phyloP scores from a whole-genome alignment of 2,329 filamentous ascomycete genomes.

The Arachnomyces sp. region DNA sequence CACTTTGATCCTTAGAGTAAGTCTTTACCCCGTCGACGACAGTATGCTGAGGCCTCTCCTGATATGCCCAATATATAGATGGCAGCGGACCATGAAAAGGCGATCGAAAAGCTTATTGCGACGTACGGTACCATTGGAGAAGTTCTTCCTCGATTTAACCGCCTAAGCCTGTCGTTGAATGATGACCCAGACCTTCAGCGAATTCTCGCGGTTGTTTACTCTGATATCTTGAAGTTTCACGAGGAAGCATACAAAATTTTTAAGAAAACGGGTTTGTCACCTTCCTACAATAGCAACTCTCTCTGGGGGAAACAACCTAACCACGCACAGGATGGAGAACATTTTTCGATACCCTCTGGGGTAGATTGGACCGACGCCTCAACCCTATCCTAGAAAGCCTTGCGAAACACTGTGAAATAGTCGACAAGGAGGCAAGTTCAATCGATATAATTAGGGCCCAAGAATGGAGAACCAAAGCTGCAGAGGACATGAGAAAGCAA shows the following conservation, averaged over 20 bases:
- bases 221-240: constrained; percentile 45
- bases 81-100: constrained; percentile 26
- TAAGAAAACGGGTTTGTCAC: constrained; percentile 11
- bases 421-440: constrained; percentile 23
- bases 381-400: constrained; percentile 21
- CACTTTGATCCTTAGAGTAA: background rate
- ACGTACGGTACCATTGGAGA: constrained; percentile 36
- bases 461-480: constrained; percentile 7
- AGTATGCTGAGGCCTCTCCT: constrained; percentile 18
- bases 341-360: constrained; percentile 23
- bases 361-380: constrained; percentile 20
- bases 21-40: background rate
- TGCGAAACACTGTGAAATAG: constrained; percentile 16
- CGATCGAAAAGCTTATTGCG: constrained; percentile 37
- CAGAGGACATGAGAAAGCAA: constrained; percentile 6
- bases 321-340: constrained; percentile 19
- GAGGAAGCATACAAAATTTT: constrained; percentile 42
- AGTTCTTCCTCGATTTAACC: constrained; percentile 32
- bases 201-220: constrained; percentile 38
- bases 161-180: constrained; percentile 24
- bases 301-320: constrained; percentile 2
- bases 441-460: constrained; percentile 17
- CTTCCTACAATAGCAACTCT: background rate
- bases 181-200: constrained; percentile 31
- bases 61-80: constrained; percentile 33